Evolutionary conservation across 768 basidiomycete species (phyloP), one percentile per base, ranked within the genome.

Genomic region (Leccinellum albellum): DNA sequence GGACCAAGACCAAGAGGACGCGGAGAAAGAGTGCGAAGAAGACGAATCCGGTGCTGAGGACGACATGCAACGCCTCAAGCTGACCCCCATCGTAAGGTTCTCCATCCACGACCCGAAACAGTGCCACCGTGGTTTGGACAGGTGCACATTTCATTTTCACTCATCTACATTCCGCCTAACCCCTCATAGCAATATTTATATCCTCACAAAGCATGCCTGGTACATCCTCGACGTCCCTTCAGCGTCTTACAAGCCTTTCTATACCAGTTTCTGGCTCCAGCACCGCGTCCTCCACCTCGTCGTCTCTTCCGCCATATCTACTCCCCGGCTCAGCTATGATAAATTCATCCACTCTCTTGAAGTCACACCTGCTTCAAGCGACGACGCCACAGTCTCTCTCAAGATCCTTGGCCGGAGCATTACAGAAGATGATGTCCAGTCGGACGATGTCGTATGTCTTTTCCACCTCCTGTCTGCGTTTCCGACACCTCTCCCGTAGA

Each of bases 141-240:
- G 73, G 85, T 85, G 51, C 61, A 1, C 13, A 3, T 31, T 9
- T 46, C 37, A n/a, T 8, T 46, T 17, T 7, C 23, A 24, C 35
- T 33, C 42, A 3, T 17, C 14, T 10, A 6, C 46, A 20, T 48
- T 2, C 21, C 4, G 31, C 54, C 61, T 72, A 61, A 68, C n/a
- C 8, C 2, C 51, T 32, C 14, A 6, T 51, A 89, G 87, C 23
- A 82, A 83, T 57, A 79, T 89, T 3, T 89, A 85, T 58, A 69
- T 90, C 28, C 77, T 80, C 46, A 89, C 88, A 0, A 46, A 74
- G 45, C 67, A 71, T 67, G 86, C 87, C 0, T 90, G 88, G 88
- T 90, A 90, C 59, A 85, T 89, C 54, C 75, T 90, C 2, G 75
- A 78, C 12, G 57, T 59, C 2, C 85, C 88, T 0, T 77, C 82